Conservation (phyloP, 2,329 filamentous ascomycete genomes). For the Exophiala aquamarina region DNA sequence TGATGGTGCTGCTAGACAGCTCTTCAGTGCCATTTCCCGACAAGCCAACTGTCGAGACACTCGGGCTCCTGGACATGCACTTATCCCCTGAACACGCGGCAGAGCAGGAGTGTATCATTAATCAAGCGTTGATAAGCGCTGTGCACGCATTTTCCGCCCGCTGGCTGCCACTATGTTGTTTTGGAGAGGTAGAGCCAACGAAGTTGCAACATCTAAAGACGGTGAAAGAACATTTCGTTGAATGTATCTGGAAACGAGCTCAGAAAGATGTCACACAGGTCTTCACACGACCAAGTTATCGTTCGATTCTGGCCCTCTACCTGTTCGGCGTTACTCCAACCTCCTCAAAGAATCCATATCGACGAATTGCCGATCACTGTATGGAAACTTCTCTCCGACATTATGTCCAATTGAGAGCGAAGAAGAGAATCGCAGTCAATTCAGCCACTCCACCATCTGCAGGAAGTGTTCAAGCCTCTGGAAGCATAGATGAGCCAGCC, state of each 20-base stretch:
- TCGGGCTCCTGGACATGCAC: not conserved
- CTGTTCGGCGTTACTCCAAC: conserved; percentile 11
- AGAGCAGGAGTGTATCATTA: not conserved
- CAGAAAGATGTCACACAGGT: conserved; percentile 1
- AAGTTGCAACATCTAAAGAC: not conserved
- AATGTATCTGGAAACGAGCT: conserved; percentile 6
- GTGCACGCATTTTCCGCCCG: conserved; percentile 13
- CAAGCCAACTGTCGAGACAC: not conserved
- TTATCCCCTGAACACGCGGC: not conserved
- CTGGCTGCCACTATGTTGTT: conserved; percentile 3
- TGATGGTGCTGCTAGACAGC: conserved; percentile 9
- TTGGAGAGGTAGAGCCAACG: not conserved
- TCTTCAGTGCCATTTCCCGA: not conserved
- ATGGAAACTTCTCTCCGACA: conserved; percentile 1
- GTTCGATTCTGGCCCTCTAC: conserved; percentile 11
- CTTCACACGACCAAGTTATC: conserved; percentile 6
- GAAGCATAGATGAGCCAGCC: too few species aligned
- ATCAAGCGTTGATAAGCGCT: conserved; percentile 12
- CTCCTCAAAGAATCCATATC: not conserved
- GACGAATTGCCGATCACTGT: not conserved
- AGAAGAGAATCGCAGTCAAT: not conserved
- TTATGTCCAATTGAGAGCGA: not conserved
- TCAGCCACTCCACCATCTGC: too few species aligned
- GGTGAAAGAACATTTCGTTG: not conserved
- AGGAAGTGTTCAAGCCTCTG: too few species aligned